Base-by-base conservation (phyloP, 2,329 filamentous ascomycete species). In the Claviceps digitariae region DNA sequence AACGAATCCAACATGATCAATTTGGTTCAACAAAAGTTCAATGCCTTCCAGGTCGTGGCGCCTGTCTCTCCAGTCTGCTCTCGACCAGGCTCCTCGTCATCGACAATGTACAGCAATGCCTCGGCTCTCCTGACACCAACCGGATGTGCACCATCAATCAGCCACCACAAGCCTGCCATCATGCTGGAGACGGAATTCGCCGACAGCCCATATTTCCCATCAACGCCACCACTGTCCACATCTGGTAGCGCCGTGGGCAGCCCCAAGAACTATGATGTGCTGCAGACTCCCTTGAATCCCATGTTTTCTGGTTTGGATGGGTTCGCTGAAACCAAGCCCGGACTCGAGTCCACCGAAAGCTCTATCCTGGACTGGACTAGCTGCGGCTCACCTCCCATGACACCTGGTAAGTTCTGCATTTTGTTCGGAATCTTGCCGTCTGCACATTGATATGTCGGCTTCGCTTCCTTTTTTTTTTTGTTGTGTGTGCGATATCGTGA, bases 181-280 rank as follows among this genome's bases (percentile, higher is more conserved):
- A 75, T 89, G 62, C 72, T 95, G 58, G 86, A 95, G 68, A 88
- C 87, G 17, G 84, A 90, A 61, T 79, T 86, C 57, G 72, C 76
- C 61, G 77, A 83, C 61, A 81, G 84, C 61, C 78, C 82, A 59
- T 87, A 84, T 70, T 88, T 87, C 64, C 90, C 90, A 36, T 83
- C 88, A 8, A 96, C 90, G 21, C 90, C 90, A 49, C 86, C 90
- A 47, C 77, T 96, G 62, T 95, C 90, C 25, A 84, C 86, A 2
- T 85, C 88, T 31, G 86, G 86, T 59, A 95, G 90, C 75, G 83
- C 81, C 54, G 85, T 89, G 63, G 89, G 87, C 73, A 95, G 89
- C 76, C 89, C 91, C 51, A 85, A 85, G 57, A 84, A 78, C 68
- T 84, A 77, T 65, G 87, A 90, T 57, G 73, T 89, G 58, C 71